Evolutionary conservation across 805 yeast species (phyloP).

Genomic region (Hanseniaspora pseudoguilliermondii): DNA sequence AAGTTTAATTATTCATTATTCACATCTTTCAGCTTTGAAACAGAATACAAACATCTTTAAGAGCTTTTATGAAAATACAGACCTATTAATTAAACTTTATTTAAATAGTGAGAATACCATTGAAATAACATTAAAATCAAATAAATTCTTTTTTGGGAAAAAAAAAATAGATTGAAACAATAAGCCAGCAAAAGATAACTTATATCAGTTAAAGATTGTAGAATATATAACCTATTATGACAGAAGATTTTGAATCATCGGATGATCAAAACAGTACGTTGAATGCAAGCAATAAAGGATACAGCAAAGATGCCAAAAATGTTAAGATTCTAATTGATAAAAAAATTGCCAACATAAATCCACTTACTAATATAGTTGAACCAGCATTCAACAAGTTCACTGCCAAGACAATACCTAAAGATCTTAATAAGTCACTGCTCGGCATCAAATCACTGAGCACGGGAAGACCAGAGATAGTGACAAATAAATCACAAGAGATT

Average conservation of each 20-base stretch:
- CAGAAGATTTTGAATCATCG: neutral
- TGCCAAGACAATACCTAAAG: neutral
- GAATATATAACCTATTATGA: neutral
- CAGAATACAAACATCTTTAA: too few species aligned
- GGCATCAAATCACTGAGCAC: neutral
- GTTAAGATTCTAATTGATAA: conserved; percentile 1
- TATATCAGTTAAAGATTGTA: too few species aligned
- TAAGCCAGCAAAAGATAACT: too few species aligned
- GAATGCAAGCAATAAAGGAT: neutral
- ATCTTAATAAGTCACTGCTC: neutral
- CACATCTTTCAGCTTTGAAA: too few species aligned
- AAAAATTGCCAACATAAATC: conserved; percentile 6
- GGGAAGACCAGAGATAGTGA: neutral
- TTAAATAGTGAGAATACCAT: too few species aligned
- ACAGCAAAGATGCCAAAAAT: neutral
- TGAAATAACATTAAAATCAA: too few species aligned
- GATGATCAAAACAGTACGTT: neutral
- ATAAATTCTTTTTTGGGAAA: too few species aligned
- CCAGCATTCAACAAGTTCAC: conserved; percentile 6
- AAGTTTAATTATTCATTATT: too few species aligned
- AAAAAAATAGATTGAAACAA: too few species aligned
- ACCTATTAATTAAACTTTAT: too few species aligned
- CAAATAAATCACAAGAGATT: neutral
- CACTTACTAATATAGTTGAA: conserved; percentile 6
- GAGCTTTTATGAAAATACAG: too few species aligned